Evolutionary conservation across 1,284 basidiomycete genomes (phyloP).

Genomic region (Ceratobasidium sp.): DNA sequence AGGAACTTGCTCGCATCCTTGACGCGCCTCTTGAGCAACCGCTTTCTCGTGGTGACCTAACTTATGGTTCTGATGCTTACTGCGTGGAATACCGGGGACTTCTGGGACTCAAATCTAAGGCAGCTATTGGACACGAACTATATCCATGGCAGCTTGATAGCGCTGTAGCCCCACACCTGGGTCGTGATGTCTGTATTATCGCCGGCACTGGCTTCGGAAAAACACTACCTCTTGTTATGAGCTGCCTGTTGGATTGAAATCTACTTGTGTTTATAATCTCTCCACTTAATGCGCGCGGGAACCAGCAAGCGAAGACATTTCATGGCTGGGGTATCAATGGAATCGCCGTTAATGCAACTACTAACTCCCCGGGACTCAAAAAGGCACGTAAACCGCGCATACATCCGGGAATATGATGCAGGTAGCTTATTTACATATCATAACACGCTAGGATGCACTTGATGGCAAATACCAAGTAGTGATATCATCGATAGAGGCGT

Average conservation of each 20-base stretch:
- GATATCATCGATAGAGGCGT: slow-evolving; percentile 32
- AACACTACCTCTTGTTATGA: slow-evolving; percentile 18
- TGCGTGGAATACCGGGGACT: neutral
- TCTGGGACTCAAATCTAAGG: neutral
- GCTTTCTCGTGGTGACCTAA: neutral
- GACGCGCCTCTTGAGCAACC: neutral
- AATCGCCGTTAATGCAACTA: slow-evolving; percentile 30
- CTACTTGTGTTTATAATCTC: slow-evolving; percentile 4
- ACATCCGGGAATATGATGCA: neutral
- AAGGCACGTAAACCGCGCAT: neutral
- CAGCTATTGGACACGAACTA: neutral
- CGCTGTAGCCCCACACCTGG: slow-evolving; percentile 12
- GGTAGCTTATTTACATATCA: neutral
- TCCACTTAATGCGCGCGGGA: slow-evolving; percentile 6
- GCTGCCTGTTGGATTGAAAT: neutral
- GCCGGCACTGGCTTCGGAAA: slow-evolving; percentile 40
- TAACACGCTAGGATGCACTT: neutral
- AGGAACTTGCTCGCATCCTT: neutral
- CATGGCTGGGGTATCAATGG: neutral
- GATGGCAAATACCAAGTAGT: slow-evolving; percentile 18
- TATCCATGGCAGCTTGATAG: slow-evolving; percentile 18
- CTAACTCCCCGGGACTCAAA: neutral
- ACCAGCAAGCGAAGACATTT: slow-evolving; percentile 10
- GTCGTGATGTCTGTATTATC: slow-evolving; percentile 9
- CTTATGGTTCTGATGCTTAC: neutral